Base-by-base conservation (phyloP, 768 basidiomycete species). In the Tulasnella sp. region DNA sequence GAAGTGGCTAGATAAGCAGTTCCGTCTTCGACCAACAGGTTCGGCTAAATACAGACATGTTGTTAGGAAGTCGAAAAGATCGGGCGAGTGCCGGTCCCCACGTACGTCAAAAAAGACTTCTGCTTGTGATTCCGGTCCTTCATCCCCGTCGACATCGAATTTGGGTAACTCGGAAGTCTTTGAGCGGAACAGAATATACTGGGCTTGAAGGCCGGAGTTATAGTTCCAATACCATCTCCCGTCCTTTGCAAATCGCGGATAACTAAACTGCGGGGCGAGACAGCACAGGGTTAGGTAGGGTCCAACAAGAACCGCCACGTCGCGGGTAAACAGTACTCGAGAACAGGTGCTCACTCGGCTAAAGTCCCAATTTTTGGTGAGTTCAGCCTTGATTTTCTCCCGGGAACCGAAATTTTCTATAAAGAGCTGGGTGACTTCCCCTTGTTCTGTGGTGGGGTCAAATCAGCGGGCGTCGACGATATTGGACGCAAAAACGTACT, bases 41-140 rank as follows among this genome's bases (percentile, higher is more conserved):
- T 96, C 11, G 93, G 90, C 92, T 93, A 80, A 31, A n/a, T n/a
- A 9, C 6, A 54, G 9, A 54, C 42, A 72, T 69, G 78, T 16
- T 75, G 44, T 11, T 31, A 41, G 75, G 20, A 14, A 60, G 20
- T 3, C 28, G 40, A 20, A 37, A 3, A 22, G 20, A 50, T 22
- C 1, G 40, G 22, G 14, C 14, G 3, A 76, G 18, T 40, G 48
- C 46, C 37, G 42, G 40, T 8, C n/a, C 28, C 60, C 42, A 77
- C 90, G 80, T 83, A 92, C 92, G 85, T 96, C 93, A 83, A 96
- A 95, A 85, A 93, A 96, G 4, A 95, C 87, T 84, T 95, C 93
- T 41, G 91, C 91, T 20, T 87, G 37, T 3, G n/a, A 11, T n/a
- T 77, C 89, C 24, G 86, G 84, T 41, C 87, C 88, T 58, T 83